Evolutionary conservation across 139 green algal species (phyloP).

Genomic region (Pleodorina starrii): DNA sequence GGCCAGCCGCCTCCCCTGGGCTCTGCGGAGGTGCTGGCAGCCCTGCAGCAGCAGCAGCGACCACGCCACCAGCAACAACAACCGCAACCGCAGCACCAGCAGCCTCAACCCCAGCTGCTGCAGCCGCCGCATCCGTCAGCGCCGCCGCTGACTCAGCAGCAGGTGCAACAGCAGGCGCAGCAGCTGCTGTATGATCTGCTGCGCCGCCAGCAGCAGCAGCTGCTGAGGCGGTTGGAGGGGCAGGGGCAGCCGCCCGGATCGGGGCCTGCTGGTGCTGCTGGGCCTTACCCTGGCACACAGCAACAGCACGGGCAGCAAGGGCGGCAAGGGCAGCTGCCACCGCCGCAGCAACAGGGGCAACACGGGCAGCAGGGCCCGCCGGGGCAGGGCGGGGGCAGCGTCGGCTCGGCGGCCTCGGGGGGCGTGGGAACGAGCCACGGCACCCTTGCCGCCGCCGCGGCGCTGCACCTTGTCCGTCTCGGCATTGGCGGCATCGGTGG

Average conservation of each 20-base stretch:
- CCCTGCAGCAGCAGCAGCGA: background rate
- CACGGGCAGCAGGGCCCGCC: background rate
- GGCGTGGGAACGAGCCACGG: background rate
- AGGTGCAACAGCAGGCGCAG: constrained; percentile 6
- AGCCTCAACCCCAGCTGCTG: too few relatives aligned
- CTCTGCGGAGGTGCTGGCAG: too few relatives aligned
- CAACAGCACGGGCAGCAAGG: background rate
- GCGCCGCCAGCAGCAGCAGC: background rate
- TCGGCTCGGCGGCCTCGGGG: too few relatives aligned
- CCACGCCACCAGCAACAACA: background rate
- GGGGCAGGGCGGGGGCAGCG: background rate
- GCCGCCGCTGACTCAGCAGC: background rate
- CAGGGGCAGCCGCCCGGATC: background rate
- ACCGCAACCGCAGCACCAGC: background rate
- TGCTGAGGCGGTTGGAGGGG: background rate
- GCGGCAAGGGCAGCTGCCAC: background rate
- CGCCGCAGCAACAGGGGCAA: background rate
- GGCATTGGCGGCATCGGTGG: too few relatives aligned
- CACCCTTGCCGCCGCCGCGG: background rate
- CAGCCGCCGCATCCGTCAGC: background rate
- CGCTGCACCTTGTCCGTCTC: too few relatives aligned
- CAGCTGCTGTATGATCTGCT: background rate
- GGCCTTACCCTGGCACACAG: too few relatives aligned
- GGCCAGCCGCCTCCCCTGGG: too few relatives aligned
- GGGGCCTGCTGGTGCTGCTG: background rate